Evolutionary conservation across 441 rosid species (phyloP).

Genomic region (Corymbia citriodora): DNA sequence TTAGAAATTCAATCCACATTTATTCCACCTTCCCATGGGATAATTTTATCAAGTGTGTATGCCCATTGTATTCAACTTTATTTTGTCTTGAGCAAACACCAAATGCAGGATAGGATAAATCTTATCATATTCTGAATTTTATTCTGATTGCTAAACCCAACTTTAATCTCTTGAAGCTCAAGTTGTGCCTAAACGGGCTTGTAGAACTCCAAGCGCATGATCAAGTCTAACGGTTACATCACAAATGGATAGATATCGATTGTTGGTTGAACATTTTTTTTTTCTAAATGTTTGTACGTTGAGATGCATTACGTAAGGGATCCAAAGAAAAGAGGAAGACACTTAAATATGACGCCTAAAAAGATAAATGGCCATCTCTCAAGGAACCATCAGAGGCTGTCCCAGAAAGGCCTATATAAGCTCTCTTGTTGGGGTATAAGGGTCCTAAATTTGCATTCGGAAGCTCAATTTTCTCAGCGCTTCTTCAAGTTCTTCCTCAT

Average conservation of each 20-base stretch:
- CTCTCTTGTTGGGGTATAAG: background rate
- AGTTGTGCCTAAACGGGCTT: accelerated
- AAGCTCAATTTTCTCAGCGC: background rate
- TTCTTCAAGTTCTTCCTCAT: background rate
- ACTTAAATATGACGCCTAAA: background rate
- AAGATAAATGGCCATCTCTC: background rate
- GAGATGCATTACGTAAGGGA: background rate
- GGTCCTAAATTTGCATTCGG: background rate
- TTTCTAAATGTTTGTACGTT: background rate
- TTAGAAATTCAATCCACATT: no score
- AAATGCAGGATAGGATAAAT: no score
- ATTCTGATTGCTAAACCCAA: no score
- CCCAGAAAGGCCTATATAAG: background rate
- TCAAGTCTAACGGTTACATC: background rate
- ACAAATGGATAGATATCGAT: background rate
- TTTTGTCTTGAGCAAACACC: no score
- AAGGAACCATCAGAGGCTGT: background rate
- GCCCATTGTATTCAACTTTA: no score
- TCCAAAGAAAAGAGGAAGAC: background rate
- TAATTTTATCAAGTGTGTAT: no score
- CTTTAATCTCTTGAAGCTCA: background rate
- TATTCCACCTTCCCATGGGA: no score
- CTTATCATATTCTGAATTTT: no score
- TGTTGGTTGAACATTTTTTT: background rate
- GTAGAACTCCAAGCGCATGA: background rate